A percentile compares a stretch with the other conserved stretches of the same genome.
Conservation (phyloP, 1,139 yeast species). For the Blastobotrys persicus region DNA sequence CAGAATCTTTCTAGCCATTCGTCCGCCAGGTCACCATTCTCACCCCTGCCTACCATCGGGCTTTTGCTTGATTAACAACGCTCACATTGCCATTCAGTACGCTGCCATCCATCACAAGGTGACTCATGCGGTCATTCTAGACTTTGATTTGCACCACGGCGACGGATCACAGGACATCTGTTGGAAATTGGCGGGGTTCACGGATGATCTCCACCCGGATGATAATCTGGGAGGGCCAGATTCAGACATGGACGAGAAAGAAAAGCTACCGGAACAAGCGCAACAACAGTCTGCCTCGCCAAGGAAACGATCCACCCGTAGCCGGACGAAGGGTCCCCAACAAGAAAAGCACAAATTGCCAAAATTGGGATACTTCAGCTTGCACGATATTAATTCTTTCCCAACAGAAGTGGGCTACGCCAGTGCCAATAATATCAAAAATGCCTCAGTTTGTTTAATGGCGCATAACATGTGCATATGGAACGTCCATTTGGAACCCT, state of each 20-base stretch:
- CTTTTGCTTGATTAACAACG: constrained; percentile 81
- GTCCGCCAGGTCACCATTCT: constrained; percentile 93
- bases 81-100: constrained; percentile 78
- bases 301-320: constrained; percentile 1
- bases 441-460: constrained; percentile 76
- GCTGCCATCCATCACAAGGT: constrained; percentile 63
- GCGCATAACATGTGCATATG: constrained; percentile 80
- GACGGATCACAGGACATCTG: constrained; percentile 89
- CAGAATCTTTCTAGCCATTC: constrained; percentile 64
- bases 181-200: constrained; percentile 74
- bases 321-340: constrained; percentile 9
- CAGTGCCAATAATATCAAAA: constrained; percentile 63
- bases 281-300: constrained; percentile 1
- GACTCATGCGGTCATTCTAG: constrained; percentile 79
- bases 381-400: constrained; percentile 83
- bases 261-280: constrained; percentile 16
- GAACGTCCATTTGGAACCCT: constrained; percentile 78
- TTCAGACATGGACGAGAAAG: constrained; percentile 13
- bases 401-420: constrained; percentile 84
- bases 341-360: constrained; percentile 12
- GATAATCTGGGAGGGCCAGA: constrained; percentile 14
- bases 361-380: constrained; percentile 71
- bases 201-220: constrained; percentile 28
- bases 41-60: constrained; percentile 84
- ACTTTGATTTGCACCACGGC: constrained; percentile 88